Base-by-base conservation (phyloP, 139 green algal genomes). In the Pleodorina starrii region DNA sequence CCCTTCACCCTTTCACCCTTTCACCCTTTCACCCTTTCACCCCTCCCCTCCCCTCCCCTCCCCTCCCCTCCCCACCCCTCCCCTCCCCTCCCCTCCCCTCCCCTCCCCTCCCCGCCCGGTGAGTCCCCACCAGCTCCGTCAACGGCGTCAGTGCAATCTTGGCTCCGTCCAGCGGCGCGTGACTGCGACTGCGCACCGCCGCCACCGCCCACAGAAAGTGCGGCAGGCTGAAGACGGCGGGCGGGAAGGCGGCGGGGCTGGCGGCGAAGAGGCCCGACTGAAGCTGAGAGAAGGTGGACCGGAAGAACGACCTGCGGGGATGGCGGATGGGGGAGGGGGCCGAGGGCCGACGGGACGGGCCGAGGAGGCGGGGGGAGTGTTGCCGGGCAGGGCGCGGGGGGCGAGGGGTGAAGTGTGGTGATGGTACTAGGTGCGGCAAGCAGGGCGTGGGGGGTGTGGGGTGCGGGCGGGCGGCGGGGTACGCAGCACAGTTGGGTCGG, bases 171-270 rank as follows among this genome's bases (percentile, higher is more conserved):
- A 99, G 90, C 0, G 97, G 97, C 7, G 95, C 35, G 83, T 97
- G 96, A 12, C 91, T 57, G 16, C 95, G 90, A 9, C 91, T 84
- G 32, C 97, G 90, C 69, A 99, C 95, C 12, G 90, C 96, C 38
- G 92, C 95, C 60, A 96, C 96, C 5, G 95, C 97, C 97, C 96
- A 98, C 40, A 94, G 46, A 85, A 99, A 98, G 25, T 71, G 75
- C 1, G 94, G 91, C 19, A 90, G 89, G 3, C 85, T 96, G 92
- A 96, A 98, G 0, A 83, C 76, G 2, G 86, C 68, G 0, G 71
- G 12, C 5, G 91, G 92, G 86, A 98, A 98, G 5, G 63, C 54
- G 38, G 89, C 77, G 23, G 90, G 85, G 75, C 90, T 86, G 54
- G 59, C 35, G 29, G 69, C 51, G 74, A 94, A 94, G 43, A 95